Evolutionary conservation across 2,329 filamentous ascomycete species (phyloP).

Genomic region (Fusarium austroafricanum): DNA sequence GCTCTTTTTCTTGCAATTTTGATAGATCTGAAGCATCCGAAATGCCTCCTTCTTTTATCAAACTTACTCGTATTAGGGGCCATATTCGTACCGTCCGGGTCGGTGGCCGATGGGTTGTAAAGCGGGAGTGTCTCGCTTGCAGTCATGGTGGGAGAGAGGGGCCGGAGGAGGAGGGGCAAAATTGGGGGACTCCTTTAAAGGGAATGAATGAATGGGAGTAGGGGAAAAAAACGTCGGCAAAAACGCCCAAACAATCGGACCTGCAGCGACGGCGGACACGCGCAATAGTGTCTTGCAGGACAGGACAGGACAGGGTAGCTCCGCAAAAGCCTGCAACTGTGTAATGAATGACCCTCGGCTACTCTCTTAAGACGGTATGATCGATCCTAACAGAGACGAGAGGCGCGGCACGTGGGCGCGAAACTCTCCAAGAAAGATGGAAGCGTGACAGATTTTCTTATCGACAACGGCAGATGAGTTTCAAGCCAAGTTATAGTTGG

Average conservation of each 20-base stretch:
- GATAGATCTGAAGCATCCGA: neutral
- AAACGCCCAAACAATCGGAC: slow-evolving; percentile 25
- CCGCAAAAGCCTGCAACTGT: slow-evolving; percentile 9
- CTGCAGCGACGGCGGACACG: slow-evolving; percentile 23
- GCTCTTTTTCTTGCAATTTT: neutral
- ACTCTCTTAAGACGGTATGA: slow-evolving; percentile 3
- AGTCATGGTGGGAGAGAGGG: slow-evolving; percentile 47
- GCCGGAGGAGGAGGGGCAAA: slow-evolving; percentile 43
- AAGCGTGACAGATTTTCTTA: slow-evolving; percentile 35
- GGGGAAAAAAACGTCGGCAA: slow-evolving; percentile 28
- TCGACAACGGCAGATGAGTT: slow-evolving; percentile 34
- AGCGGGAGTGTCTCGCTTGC: slow-evolving; percentile 50
- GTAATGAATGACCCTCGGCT: slow-evolving; percentile 14
- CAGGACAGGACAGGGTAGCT: slow-evolving; percentile 7
- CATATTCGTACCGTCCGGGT: slow-evolving; percentile 48
- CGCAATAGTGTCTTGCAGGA: slow-evolving; percentile 14
- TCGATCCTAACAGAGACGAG: slow-evolving; percentile 31
- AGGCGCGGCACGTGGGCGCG: slow-evolving; percentile 35
- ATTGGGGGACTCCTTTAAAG: slow-evolving; percentile 39
- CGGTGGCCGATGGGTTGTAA: slow-evolving; percentile 45
- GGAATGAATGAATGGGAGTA: slow-evolving; percentile 7
- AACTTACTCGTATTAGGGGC: slow-evolving; percentile 51
- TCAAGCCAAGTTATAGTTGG: slow-evolving; percentile 32
- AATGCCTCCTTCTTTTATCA: neutral
- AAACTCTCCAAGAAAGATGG: slow-evolving; percentile 7